Evolutionary conservation across 2,329 filamentous ascomycete species (phyloP), one percentile per base, ranked within the genome.

Genomic region (Macrophomina tecta): DNA sequence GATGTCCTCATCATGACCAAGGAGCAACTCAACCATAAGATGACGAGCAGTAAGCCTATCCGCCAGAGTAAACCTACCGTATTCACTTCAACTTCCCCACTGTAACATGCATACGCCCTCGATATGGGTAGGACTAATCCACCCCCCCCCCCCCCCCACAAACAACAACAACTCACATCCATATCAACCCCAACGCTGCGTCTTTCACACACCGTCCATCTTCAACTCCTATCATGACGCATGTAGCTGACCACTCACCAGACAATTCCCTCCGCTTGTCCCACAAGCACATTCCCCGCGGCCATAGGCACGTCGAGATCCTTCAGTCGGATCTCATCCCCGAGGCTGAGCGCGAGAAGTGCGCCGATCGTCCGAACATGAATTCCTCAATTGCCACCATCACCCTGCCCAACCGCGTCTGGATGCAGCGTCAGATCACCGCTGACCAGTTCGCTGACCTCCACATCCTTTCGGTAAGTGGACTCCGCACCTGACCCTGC

Each of bases 1-100:
- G 30, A 36, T 38, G 58, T 62, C n/a, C n/a, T 62, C 12, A 49
- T 62, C n/a, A 62, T 49, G 58, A 49, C 58, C 32, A 62, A 14
- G 32, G 30, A 38, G n/a, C 45, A 49, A 30, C 58, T 62, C 28
- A 5, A 62, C 4, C 42, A 62, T 12, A n/a, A 5, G 23, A 8
- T 62, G 8, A 16, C 45, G 6, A 48, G n/a, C 18, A 16, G 58
- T 62, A 23, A 23, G 40, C 23, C 16, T 9, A 23, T 3, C 23
- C 11, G 18, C 51, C 16, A 34, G 18, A 49, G 12, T 16, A 49
- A n/a, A 5, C 30, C 28, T 12, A 18, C 12, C 12, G 5, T n/a
- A 16, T 16, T 1, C 30, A 9, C n/a, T 49, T 49, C n/a, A 49
- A 28, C 46, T 49, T 28, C 7, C 8, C 18, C 16, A 16, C 18